phyloP scores from a whole-genome alignment of 192 early-diverging fungal species.

The Rhizophlyctis rosea region DNA sequence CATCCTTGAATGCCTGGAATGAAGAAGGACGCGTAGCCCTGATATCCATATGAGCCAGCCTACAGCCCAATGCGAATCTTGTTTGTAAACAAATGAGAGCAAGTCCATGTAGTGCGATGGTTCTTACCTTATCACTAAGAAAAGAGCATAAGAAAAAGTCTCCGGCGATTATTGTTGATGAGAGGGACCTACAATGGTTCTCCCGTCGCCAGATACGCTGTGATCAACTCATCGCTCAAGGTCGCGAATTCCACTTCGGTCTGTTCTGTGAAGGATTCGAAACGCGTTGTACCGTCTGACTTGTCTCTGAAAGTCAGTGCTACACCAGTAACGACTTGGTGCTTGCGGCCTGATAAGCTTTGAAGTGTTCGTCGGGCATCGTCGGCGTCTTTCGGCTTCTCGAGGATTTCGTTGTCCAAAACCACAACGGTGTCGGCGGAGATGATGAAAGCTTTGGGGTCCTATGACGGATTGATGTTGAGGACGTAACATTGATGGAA shows the following conservation, averaged over 20 bases:
- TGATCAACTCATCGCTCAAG: constrained; percentile 57
- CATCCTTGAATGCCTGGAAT: constrained; percentile 73
- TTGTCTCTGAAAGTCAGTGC: constrained; percentile 44
- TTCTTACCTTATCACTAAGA: constrained; percentile 14
- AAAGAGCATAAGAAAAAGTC: not conserved
- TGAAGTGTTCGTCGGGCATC: constrained; percentile 64
- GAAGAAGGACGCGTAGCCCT: constrained; percentile 69
- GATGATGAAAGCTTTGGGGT: constrained; percentile 52
- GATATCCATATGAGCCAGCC: constrained; percentile 82
- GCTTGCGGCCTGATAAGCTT: constrained; percentile 52
- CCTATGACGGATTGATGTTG: not conserved
- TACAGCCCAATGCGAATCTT: too few relatives aligned
- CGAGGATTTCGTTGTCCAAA: constrained; percentile 63
- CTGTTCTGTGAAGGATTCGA: constrained; percentile 47
- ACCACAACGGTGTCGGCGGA: constrained; percentile 82
- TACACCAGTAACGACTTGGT: constrained; percentile 75
- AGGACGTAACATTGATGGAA: not conserved
- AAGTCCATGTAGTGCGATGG: too few relatives aligned
- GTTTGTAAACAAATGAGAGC: constrained; percentile 20
- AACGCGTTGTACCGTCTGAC: constrained; percentile 13
- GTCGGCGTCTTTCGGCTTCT: constrained; percentile 66
- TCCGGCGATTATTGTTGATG: not conserved
- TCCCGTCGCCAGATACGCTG: constrained; percentile 61
- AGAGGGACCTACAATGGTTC: constrained; percentile 47
- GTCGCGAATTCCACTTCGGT: constrained; percentile 69